Evolutionary conservation across 176 grass and related monocot genomes (phyloP).

Genomic region (Cocos nucifera): DNA sequence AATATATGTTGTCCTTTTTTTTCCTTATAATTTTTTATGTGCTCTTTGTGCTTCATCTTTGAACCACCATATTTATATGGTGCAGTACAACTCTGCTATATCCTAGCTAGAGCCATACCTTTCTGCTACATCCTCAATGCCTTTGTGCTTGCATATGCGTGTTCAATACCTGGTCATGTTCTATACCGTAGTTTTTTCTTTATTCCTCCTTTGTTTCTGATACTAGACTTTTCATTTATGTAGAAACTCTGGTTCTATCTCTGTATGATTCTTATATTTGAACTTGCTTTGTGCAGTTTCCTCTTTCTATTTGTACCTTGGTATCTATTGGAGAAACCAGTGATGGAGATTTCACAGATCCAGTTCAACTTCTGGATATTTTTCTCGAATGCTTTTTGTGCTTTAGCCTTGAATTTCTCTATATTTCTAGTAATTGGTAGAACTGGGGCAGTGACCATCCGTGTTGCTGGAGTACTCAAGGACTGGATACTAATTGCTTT

Average conservation of each 20-base stretch:
- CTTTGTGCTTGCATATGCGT: too few species aligned
- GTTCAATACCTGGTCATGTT: too few species aligned
- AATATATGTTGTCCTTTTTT: too few species aligned
- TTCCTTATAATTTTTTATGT: too few species aligned
- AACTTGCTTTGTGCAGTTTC: constrained; percentile 60
- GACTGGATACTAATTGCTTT: constrained; percentile 99
- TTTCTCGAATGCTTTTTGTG: constrained; percentile 84
- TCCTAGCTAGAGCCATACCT: too few species aligned
- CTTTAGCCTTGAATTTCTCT: constrained; percentile 95
- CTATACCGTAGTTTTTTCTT: too few species aligned
- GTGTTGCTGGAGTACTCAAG: constrained; percentile 97
- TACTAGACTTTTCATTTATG: background rate
- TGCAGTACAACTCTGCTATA: too few species aligned
- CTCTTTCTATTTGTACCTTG: constrained; percentile 93
- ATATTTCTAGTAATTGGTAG: constrained; percentile 99
- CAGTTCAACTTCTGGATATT: constrained; percentile 96
- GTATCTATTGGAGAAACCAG: constrained; percentile 91
- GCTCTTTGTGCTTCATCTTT: too few species aligned
- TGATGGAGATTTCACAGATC: constrained; percentile 79
- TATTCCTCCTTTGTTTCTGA: background rate
- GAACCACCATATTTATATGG: too few species aligned
- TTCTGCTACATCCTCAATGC: too few species aligned
- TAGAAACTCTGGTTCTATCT: background rate
- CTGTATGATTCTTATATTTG: constrained; percentile 6
- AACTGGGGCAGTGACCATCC: constrained; percentile 94